phyloP scores from a whole-genome alignment of 371 early-diverging fungal genomes.

The Massospora cicadina region DNA sequence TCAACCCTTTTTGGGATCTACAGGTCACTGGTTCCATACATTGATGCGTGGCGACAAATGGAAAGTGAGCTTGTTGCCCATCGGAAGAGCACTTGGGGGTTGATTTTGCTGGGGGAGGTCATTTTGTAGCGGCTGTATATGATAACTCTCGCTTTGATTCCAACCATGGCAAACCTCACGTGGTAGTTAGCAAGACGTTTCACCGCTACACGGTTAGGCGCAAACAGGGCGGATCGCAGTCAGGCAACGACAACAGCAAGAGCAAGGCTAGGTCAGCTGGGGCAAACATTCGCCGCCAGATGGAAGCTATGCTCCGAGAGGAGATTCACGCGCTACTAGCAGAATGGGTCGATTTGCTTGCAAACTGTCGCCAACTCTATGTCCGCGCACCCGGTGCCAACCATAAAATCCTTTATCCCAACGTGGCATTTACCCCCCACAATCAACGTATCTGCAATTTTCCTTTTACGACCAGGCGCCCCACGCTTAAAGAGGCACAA shows the following conservation, averaged over 20 bases:
- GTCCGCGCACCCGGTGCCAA: conserved; percentile 44
- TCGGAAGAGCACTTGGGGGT: conserved; percentile 30
- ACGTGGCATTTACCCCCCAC: conserved; percentile 26
- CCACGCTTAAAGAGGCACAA: conserved; percentile 39
- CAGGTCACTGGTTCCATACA: neutral
- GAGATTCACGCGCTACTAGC: conserved; percentile 53
- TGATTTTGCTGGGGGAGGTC: conserved; percentile 68
- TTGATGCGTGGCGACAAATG: neutral
- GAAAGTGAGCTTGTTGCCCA: neutral
- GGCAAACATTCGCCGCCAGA: conserved; percentile 71
- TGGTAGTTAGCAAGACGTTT: conserved; percentile 68
- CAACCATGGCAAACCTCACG: conserved; percentile 16
- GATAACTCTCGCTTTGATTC: conserved; percentile 33
- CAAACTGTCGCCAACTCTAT: conserved; percentile 35
- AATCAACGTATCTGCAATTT: conserved; percentile 40
- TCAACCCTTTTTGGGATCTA: conserved; percentile 2
- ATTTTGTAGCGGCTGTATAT: conserved; percentile 77
- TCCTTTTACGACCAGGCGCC: conserved; percentile 62
- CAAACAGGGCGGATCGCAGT: conserved; percentile 90
- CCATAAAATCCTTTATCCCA: conserved; percentile 39
- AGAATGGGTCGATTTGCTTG: conserved; percentile 41
- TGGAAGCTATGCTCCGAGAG: conserved; percentile 55
- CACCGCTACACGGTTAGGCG: conserved; percentile 87
- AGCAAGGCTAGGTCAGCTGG: conserved; percentile 84
- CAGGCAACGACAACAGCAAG: conserved; percentile 55